A percentile compares a stretch with the other conserved stretches of the same genome.
Conservation (phyloP, 1,284 basidiomycete genomes). For the Grifola frondosa region DNA sequence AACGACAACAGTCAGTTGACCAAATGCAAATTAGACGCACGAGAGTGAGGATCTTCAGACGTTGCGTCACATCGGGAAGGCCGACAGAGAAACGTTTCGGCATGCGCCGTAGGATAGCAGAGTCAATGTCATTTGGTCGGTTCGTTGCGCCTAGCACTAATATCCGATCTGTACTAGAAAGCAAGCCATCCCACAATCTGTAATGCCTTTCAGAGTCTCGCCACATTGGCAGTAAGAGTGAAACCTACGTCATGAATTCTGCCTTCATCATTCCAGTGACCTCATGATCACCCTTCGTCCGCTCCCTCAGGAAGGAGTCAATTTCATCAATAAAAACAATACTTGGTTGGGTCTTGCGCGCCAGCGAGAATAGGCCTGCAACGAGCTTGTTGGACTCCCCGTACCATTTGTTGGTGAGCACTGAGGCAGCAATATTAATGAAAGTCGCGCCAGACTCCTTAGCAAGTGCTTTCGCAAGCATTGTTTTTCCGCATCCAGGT, state of each 20-base stretch:
- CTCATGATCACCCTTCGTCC: slow-evolving; percentile 90
- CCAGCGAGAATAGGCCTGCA: slow-evolving; percentile 79
- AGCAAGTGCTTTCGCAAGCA: slow-evolving; percentile 93
- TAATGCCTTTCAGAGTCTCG: not conserved
- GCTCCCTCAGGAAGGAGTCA: slow-evolving; percentile 88
- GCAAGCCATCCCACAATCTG: slow-evolving; percentile 96
- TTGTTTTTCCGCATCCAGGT: slow-evolving; percentile 92
- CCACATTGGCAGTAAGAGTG: not conserved
- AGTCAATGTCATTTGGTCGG: slow-evolving; percentile 92
- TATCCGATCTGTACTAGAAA: slow-evolving; percentile 82
- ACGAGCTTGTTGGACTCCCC: slow-evolving; percentile 99
- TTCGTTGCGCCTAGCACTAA: slow-evolving; percentile 96
- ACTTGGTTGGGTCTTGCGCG: slow-evolving; percentile 70
- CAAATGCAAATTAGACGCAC: slow-evolving; percentile 53
- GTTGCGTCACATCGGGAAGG: slow-evolving; percentile 80
- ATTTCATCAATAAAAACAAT: slow-evolving; percentile 87
- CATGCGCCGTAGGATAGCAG: slow-evolving; percentile 94
- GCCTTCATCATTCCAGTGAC: slow-evolving; percentile 99
- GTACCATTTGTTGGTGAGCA: slow-evolving; percentile 92
- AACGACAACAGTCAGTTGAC: not conserved
- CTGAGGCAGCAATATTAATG: slow-evolving; percentile 84
- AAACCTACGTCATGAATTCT: slow-evolving; percentile 94
- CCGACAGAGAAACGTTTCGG: slow-evolving; percentile 95
- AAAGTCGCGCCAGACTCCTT: slow-evolving; percentile 98
- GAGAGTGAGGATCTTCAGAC: slow-evolving; percentile 85